Conservation (phyloP, 148 eudicot genomes). For the Vaccinium vitisidaea region DNA sequence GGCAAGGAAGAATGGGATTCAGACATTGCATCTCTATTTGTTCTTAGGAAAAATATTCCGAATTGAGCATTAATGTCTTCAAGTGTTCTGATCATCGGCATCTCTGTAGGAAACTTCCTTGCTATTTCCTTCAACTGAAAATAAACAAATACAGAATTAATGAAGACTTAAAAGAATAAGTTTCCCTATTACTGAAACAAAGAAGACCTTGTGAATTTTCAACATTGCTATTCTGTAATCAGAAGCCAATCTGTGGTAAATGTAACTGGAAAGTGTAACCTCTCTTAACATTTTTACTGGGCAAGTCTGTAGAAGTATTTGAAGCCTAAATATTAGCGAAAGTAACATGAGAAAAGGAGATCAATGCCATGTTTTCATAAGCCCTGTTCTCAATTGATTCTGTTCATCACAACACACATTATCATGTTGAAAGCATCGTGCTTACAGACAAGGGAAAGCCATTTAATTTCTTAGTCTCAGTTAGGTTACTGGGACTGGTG, state of each 20-base stretch:
- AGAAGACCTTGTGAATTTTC: neutral
- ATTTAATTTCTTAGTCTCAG: too few species aligned
- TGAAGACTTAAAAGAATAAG: neutral
- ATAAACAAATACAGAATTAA: constrained; percentile 9
- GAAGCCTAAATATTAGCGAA: too few species aligned
- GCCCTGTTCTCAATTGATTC: too few species aligned
- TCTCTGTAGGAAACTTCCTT: constrained; percentile 49
- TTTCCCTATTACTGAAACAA: neutral
- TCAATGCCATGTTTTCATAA: too few species aligned
- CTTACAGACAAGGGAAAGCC: too few species aligned
- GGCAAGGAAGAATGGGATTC: constrained; percentile 20
- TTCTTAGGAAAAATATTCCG: constrained; percentile 37
- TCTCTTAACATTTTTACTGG: too few species aligned
- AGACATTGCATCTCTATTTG: constrained; percentile 23
- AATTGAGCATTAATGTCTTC: constrained; percentile 47
- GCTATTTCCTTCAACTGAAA: constrained; percentile 57
- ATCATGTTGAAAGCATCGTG: too few species aligned
- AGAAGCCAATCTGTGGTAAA: neutral
- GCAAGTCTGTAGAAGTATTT: too few species aligned
- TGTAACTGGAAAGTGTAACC: neutral
- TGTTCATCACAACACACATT: too few species aligned
- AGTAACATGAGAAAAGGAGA: too few species aligned
- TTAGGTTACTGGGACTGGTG: too few species aligned
- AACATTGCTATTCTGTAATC: neutral
- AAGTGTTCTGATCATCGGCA: constrained; percentile 36